Percentiles rank a stretch among this genome's conserved stretches.
Conservation (phyloP, 2,329 filamentous ascomycete species). For the Talaromyces sp. region DNA sequence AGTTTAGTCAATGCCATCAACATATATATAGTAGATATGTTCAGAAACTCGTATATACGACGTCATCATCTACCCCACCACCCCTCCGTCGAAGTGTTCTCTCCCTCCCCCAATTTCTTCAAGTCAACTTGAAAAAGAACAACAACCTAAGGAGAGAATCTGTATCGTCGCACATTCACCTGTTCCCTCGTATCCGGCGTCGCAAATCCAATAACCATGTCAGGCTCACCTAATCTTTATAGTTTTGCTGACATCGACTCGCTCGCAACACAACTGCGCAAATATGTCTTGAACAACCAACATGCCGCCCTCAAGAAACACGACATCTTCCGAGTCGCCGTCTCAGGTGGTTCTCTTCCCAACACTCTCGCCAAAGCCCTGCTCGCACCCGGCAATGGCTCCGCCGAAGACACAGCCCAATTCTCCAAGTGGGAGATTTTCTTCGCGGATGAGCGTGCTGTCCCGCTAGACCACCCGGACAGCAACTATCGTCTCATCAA, state of each 20-base stretch:
- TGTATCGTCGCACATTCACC: not conserved
- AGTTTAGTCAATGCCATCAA: not conserved
- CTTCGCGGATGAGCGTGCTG: constrained; percentile 95
- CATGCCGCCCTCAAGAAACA: constrained; percentile 77
- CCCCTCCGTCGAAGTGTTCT: not conserved
- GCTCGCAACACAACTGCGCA: constrained; percentile 74
- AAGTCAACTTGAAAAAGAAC: not conserved
- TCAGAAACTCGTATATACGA: not conserved
- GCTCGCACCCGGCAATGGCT: constrained; percentile 56
- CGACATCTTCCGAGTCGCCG: constrained; percentile 80
- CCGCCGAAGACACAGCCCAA: constrained; percentile 62
- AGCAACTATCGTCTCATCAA: constrained; percentile 92
- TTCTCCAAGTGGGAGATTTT: constrained; percentile 96
- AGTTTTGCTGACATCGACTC: constrained; percentile 68
- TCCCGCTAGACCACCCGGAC: constrained; percentile 85
- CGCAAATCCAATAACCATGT: constrained; percentile 31
- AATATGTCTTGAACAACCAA: constrained; percentile 80
- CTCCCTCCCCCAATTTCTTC: not conserved
- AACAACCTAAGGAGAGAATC: not conserved
- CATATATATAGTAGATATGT: too few relatives aligned
- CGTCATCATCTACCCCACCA: constrained; percentile 5
- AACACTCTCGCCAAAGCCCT: constrained; percentile 83
- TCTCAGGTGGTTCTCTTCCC: constrained; percentile 91
- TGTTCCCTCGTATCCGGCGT: not conserved
- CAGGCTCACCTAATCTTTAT: constrained; percentile 64